Conservation (phyloP, 2,329 filamentous ascomycete genomes). For the Parasarocladium wereldwijsianum region DNA sequence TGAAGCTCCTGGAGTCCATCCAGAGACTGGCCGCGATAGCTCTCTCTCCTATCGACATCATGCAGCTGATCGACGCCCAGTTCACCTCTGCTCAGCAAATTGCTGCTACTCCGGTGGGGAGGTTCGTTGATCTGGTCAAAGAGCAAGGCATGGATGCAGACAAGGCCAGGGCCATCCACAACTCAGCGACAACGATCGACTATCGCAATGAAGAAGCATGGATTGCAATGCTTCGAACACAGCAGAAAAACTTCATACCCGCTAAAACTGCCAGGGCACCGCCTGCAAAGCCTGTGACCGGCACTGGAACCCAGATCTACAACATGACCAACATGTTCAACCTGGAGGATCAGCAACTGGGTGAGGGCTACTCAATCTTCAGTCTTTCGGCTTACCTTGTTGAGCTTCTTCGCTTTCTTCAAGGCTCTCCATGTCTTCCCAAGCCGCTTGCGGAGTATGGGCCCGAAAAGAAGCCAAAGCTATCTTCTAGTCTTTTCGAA, state of each 20-base stretch:
- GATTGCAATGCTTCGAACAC: not conserved
- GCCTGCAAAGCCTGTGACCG: too few species aligned
- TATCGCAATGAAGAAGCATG: not conserved
- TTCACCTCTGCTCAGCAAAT: too few species aligned
- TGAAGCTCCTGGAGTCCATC: too few species aligned
- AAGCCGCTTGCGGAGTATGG: not conserved
- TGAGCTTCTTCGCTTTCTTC: slow-evolving; percentile 6
- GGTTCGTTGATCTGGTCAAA: too few species aligned
- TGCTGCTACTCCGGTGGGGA: too few species aligned
- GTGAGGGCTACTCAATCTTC: slow-evolving; percentile 3
- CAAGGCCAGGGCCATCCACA: not conserved
- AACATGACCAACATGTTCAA: slow-evolving; percentile 23
- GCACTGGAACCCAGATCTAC: too few species aligned
- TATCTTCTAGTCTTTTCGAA: not conserved
- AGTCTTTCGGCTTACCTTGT: slow-evolving; percentile 7
- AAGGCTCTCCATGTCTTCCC: not conserved
- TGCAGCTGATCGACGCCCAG: too few species aligned
- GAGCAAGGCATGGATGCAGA: too few species aligned
- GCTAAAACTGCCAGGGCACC: slow-evolving; percentile 21
- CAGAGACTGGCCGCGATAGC: too few species aligned
- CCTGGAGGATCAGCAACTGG: slow-evolving; percentile 4
- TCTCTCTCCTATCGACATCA: too few species aligned
- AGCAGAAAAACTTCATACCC: not conserved
- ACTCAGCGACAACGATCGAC: not conserved
- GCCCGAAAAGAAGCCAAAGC: not conserved